Evolutionary conservation across 768 basidiomycete species (phyloP), one percentile per base, ranked within the genome.

Genomic region (Clathrus columnatus): DNA sequence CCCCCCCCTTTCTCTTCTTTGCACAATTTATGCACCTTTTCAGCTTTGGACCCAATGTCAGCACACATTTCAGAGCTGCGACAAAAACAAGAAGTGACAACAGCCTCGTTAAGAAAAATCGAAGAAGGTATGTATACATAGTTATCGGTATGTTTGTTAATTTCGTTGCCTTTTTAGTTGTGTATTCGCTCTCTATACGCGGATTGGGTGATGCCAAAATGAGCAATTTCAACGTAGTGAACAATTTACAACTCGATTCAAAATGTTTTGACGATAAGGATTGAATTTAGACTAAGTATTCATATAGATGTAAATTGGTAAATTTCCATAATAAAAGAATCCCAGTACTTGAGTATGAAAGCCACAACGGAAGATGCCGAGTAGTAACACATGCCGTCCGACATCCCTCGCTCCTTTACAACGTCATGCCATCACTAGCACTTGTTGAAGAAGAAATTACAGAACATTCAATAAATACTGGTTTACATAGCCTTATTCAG

Each of bases 101-200:
- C 76, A 2, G 83, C 88, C 62, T 95, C 91, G n/a, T 75, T 99
- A 7, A 81, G 84, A 64, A 99, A 98, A 70, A 94, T 98, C 50
- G 95, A 99, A 76, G 81, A 85, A 63, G 91, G 94, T 95, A 60
- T 55, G 75, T 65, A 45, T 30, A 32, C 10, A 10, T 1, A 58
- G 24, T 8, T 53, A 42, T 16, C 53, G 56, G 28, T 49, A 2
- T 53, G 53, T 10, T 17, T 20, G 23, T 18, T 26, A 26, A 46
- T 47, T 20, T 51, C n/a, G 47, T 24, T 45, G 11, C 42, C 51
- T 21, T 46, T 7, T 10, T 58, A 90, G 88, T 84, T 46, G 81
- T 79, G 45, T 91, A 89, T 63, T 80, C 87, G 4, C 78, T 89
- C 49, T 75, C 77, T 36, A 76, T 91, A 50, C 78, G 88, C 51